Evolutionary conservation across 208 protist genomes (phyloP), one percentile per base, ranked within the genome.

Genomic region (Wallacemonas sp.): DNA sequence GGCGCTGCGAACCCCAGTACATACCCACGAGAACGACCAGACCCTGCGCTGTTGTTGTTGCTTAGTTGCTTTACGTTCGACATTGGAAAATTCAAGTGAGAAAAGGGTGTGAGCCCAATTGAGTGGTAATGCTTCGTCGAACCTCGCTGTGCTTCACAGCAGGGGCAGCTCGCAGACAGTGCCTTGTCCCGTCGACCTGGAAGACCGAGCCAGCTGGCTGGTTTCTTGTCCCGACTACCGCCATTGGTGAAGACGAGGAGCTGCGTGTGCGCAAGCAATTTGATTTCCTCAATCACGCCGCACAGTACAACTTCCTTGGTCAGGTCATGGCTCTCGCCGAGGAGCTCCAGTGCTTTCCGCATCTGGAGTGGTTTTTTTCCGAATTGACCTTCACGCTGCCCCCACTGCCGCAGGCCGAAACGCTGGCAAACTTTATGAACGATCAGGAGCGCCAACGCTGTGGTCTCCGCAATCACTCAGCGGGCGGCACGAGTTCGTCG

Each of bases 361-460:
- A 58, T 9, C 62, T 95, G 17, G 78, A 93, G 63, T 95, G 90
- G 90, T 95, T 95, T 67, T 95, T 70, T 70, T 76, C 85, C 11
- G 83, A 95, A 67, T 68, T 95, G 19, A 70, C 48, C 67, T 80
- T 93, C 52, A 79, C 75, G 23, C 71, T 95, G 16, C 87, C 90
- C 14, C 80, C 87, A 24, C 90, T 84, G 4, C 69, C 69, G 14
- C 63, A 76, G 39, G 90, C 82, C 4, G 90, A 91, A 70, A 52
- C 80, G 19, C 66, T 95, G 33, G 90, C 90, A 26, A 85, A 78
- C 74, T 95, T 83, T 70, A 91, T 93, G 82, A 95, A 95, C 54
- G 86, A 93, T 54, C 80, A 88, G 58, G 90, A 95, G 70, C 78
- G 77, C 23, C 71, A 90, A 60, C 84, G 80, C 2, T 91, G 87